Percentiles rank a stretch among this genome's conserved stretches.
Evolutionary conservation across 345 rosid genomes (phyloP).

Genomic region (Microcos paniculata): DNA sequence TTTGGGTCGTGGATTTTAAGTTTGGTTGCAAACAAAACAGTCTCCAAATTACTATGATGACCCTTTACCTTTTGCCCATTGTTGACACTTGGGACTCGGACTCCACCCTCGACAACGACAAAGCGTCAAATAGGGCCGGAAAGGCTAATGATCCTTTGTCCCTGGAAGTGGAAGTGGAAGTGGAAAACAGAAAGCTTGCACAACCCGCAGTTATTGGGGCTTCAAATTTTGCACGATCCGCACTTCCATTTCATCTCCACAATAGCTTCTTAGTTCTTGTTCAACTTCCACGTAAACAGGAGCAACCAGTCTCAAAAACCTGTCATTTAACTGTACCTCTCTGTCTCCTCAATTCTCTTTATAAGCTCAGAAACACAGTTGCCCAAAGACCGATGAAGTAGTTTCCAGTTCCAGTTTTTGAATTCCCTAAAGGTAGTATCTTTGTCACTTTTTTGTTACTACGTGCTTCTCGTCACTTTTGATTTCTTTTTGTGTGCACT

Average conservation of each 20-base stretch:
- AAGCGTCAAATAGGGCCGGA: background rate
- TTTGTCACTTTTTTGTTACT: background rate
- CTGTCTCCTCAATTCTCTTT: background rate
- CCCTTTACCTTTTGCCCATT: background rate
- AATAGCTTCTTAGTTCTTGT: background rate
- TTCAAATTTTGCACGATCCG: conserved; percentile 1
- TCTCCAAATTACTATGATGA: background rate
- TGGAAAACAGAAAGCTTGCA: background rate
- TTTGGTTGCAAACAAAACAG: background rate
- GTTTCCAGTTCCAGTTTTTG: background rate
- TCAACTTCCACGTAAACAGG: background rate
- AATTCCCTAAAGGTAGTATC: background rate
- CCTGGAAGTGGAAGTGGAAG: background rate
- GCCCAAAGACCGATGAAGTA: background rate
- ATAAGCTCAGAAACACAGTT: background rate
- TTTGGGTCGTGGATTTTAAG: background rate
- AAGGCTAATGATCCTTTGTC: background rate
- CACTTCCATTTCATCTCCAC: background rate
- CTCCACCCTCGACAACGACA: no score
- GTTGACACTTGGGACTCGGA: background rate
- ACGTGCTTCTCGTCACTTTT: no score
- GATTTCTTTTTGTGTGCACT: no score
- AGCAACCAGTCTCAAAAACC: background rate
- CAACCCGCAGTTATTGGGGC: conserved; percentile 3
- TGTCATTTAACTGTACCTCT: background rate